Evolutionary conservation across 306 rosid genomes (phyloP).

Genomic region (Lotus japonicus): DNA sequence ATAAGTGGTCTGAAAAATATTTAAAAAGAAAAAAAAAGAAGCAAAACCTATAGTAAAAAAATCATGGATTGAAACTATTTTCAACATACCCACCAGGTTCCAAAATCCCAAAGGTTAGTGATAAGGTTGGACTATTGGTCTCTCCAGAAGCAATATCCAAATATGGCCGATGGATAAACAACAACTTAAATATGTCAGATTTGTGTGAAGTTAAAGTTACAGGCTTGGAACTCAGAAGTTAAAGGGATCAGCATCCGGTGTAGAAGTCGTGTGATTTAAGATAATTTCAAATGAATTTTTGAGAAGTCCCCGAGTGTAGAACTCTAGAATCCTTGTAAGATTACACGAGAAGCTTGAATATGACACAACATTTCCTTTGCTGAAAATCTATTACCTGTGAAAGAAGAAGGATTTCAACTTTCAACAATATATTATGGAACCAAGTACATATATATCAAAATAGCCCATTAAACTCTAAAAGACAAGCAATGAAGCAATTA

Average conservation of each 20-base stretch:
- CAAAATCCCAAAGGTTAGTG: not conserved
- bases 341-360: conserved; percentile 95
- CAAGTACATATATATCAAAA: not conserved
- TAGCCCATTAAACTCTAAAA: not conserved
- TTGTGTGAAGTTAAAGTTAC: not conserved
- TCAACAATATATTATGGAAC: conserved; percentile 2
- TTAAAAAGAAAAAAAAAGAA: not conserved
- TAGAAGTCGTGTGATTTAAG: conserved; percentile 71
- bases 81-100: no score
- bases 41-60: not conserved
- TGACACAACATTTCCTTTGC: conserved; percentile 85
- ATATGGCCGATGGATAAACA: not conserved
- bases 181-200: not conserved
- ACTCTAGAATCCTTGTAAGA: conserved; percentile 84
- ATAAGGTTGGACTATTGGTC: not conserved
- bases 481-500: conserved; percentile 8
- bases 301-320: conserved; percentile 85
- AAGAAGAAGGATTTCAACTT: conserved; percentile 20
- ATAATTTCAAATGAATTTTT: conserved; percentile 84
- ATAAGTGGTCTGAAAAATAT: conserved; percentile 75
- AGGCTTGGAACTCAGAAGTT: conserved; percentile 62
- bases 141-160: not conserved
- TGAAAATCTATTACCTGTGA: conserved; percentile 91
- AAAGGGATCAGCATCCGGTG: conserved; percentile 78
- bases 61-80: not conserved